Percentiles rank a stretch among this genome's conserved stretches.
These are phyloP conservation scores for Podila epicladia DNA, from an alignment of 192 early-diverging fungal genomes.

Conservation along the genomic window DNA sequence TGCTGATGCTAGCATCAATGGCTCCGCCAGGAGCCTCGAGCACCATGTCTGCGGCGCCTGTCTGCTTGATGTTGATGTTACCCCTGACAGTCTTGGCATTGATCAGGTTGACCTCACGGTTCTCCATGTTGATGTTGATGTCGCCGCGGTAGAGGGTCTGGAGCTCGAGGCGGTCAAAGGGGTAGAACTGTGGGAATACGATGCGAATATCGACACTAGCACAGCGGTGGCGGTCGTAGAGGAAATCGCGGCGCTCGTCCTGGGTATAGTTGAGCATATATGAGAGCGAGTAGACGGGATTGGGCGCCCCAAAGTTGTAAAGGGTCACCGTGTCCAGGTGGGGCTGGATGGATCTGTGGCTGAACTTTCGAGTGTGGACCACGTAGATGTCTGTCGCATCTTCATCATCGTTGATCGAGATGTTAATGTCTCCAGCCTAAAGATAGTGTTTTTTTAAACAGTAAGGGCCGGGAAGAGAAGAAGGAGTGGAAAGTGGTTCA, in stretches of 20 bases:
- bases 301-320: background rate
- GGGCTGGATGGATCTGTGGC: background rate
- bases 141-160: background rate
- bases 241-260: background rate
- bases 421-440: background rate
- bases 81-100: background rate
- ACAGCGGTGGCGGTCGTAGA: background rate
- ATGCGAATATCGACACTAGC: conserved; percentile 1
- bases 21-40: background rate
- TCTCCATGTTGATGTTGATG: background rate
- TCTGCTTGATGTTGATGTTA: background rate
- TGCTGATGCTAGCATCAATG: background rate
- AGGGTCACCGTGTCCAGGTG: background rate
- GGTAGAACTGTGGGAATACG: background rate
- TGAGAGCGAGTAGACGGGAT: background rate
- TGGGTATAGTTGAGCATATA: conserved; percentile 2
- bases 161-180: conserved; percentile 4
- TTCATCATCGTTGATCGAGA: background rate
- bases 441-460: background rate
- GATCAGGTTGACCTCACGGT: background rate
- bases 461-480: background rate
- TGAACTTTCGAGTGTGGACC: background rate
- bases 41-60: background rate
- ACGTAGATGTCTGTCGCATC: background rate
- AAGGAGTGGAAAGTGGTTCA: background rate